These are phyloP conservation scores for Aphanomyces euteiches DNA, from an alignment of 352 stramenopile genomes.

Conservation along the genomic window DNA sequence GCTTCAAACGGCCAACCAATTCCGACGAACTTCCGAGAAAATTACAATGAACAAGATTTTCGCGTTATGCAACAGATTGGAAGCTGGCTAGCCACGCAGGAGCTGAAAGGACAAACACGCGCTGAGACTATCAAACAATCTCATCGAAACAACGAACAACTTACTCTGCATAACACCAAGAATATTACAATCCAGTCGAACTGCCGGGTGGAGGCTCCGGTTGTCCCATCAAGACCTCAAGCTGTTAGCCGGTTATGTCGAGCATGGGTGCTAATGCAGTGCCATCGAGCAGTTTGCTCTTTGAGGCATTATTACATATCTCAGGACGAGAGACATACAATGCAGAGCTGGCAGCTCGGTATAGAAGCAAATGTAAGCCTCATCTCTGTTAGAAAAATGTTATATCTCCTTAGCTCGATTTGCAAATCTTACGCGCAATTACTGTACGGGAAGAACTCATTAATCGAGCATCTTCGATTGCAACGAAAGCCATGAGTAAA, in stretches of 20 bases:
- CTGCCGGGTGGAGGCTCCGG: slow-evolving; percentile 26
- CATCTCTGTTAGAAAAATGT: neutral
- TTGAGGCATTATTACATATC: slow-evolving; percentile 78
- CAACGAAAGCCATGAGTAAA: slow-evolving; percentile 52
- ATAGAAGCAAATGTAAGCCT: slow-evolving; percentile 41
- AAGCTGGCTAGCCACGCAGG: slow-evolving; percentile 54
- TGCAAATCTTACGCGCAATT: slow-evolving; percentile 49
- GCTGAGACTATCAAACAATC: slow-evolving; percentile 25
- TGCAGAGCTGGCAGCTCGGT: slow-evolving; percentile 58
- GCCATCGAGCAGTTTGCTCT: slow-evolving; percentile 43
- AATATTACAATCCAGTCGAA: slow-evolving; percentile 47
- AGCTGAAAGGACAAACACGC: slow-evolving; percentile 33
- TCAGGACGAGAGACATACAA: slow-evolving; percentile 48
- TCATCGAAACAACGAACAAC: neutral
- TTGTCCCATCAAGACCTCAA: slow-evolving; percentile 44
- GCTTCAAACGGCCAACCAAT: slow-evolving; percentile 36
- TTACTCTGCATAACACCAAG: slow-evolving; percentile 38
- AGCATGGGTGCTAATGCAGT: slow-evolving; percentile 65
- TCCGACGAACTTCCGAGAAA: slow-evolving; percentile 38
- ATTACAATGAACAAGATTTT: slow-evolving; percentile 49
- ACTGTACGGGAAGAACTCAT: slow-evolving; percentile 61
- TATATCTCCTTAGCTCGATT: slow-evolving; percentile 44
- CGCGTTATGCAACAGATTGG: slow-evolving; percentile 61
- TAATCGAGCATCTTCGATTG: slow-evolving; percentile 38
- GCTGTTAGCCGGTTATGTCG: slow-evolving; percentile 49